Base-by-base conservation (phyloP, 2,329 filamentous ascomycete genomes). In the Trichophaea hybrida region DNA sequence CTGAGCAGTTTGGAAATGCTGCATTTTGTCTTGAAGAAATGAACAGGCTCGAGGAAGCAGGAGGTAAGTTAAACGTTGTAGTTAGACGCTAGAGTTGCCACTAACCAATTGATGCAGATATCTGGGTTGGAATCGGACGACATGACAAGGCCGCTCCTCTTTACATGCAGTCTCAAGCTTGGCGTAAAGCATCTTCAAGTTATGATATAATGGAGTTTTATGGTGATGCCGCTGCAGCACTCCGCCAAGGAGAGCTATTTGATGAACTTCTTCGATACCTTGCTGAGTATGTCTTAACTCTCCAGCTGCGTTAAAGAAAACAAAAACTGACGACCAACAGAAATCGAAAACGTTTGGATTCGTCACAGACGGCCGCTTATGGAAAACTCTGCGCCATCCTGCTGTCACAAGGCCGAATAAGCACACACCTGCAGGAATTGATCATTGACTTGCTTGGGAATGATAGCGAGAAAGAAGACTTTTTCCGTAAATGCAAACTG, bases 391-490 rank as follows among this genome's bases (percentile, higher is more conserved):
- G 58, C 34, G 59, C 59, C 24, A 34, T 62, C 10, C 58, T 62
- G 24, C 54, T 62, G 15, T 55, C 49, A 15, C 54, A 59, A 7
- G 58, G 58, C 1, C 59, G 56, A 32, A 64, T 64, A 55, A 59
- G 50, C 2, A 50, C 57, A 1, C 46, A 60, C 7, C 38, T 62
- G 1, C 49, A 53, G 46, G 57, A 58, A 5, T 46, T 59, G 37
- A 62, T 59, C 1, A 35, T 46, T 2, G 43, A 54, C 12, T 50
- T 55, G 10, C 52, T 64, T 43, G 51, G 38, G 32, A 46, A 48
- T 24, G 61, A 64, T 33, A 17, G 31, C 0, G 61, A 64, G 35
- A 61, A 60, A 40, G 60, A 62, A 55, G 46, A 58, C 35, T 61
- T 62, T 35, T 61, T 38, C 44, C 40, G 44, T 4, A 49, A 58